Percentiles rank a stretch among this genome's conserved stretches.
Evolutionary conservation across 805 yeast genomes (phyloP).

Genomic region (Saccharomycopsis sp.): DNA sequence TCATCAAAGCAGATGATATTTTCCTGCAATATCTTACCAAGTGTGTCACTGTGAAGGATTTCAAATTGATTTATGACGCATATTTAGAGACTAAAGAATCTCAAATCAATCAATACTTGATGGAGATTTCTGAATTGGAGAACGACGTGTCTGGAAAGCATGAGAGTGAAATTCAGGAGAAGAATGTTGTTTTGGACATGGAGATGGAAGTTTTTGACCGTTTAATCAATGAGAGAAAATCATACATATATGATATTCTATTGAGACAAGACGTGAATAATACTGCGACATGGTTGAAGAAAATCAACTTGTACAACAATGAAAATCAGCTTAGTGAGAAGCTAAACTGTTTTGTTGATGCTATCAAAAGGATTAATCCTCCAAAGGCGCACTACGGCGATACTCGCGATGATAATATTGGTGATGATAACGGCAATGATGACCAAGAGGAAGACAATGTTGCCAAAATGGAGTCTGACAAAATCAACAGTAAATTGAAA

Average conservation of each 20-base stretch:
- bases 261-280: constrained; percentile 55
- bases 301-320: constrained; percentile 42
- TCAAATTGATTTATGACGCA: constrained; percentile 56
- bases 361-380: constrained; percentile 62
- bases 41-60: constrained; percentile 51
- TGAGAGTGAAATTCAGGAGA: constrained; percentile 20
- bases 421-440: not conserved
- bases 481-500: constrained; percentile 10
- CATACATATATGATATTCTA: constrained; percentile 59
- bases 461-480: constrained; percentile 8
- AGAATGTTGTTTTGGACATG: constrained; percentile 35
- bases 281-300: constrained; percentile 61
- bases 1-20: constrained; percentile 34
- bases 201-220: constrained; percentile 44
- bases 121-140: constrained; percentile 17
- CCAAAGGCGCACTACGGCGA: constrained; percentile 32
- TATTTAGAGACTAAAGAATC: constrained; percentile 58
- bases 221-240: constrained; percentile 48
- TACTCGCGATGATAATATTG: constrained; percentile 8
- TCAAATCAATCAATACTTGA: constrained; percentile 16
- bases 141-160: constrained; percentile 1
- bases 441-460: not conserved
- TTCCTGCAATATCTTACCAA: constrained; percentile 43
- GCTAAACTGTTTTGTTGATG: constrained; percentile 53
- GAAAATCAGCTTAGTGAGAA: constrained; percentile 35